Base-by-base conservation (phyloP, 2,329 filamentous ascomycete genomes). In the Trichoderma sp. region DNA sequence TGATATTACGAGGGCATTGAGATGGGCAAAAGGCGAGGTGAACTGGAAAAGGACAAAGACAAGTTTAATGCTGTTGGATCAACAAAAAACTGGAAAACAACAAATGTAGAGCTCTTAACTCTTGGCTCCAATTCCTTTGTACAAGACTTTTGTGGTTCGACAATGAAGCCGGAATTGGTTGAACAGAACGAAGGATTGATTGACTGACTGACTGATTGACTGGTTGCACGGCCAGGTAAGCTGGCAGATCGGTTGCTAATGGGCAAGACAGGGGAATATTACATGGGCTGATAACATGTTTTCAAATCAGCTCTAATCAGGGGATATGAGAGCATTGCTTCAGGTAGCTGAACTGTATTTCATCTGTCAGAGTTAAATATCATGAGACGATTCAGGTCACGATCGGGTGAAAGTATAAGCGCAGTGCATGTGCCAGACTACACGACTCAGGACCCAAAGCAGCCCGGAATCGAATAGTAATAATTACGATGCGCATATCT, bases 21-120 rank as follows among this genome's bases (percentile, higher is more conserved):
- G 40, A 58, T 16, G 49, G 11, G 16, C 31, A n/a, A 37, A 37
- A 47, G 24, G 49, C 33, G 58, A 29, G n/a, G 33, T 19, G 37
- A 40, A 43, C n/a, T 43, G 43, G 13, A 55, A 35, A 27, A 24
- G 21, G n/a, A 24, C 47, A 27, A 27, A 27, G 27, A 27, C 27
- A 13, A 61, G 57, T 53, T 33, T 70, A 70, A 70, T 70, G 31
- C 47, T 70, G 65, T 70, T 70, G 69, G 66, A 70, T 68, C 47
- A 21, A 16, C n/a, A n/a, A 59, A 31, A 16, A 24, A 64, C 58
- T 53, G 56, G 55, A 37, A 62, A 29, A 64, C 14, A 43, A 19
- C 27, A 24, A 33, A 19, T 70, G 68, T 70, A 65, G 52, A 49
- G 37, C n/a, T 59, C 43, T 43, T 55, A 71, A 19, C 57, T 52